These are phyloP conservation scores for Saccharomyces hybrid DNA, from an alignment of 1,139 yeast species.

Conservation along the genomic window DNA sequence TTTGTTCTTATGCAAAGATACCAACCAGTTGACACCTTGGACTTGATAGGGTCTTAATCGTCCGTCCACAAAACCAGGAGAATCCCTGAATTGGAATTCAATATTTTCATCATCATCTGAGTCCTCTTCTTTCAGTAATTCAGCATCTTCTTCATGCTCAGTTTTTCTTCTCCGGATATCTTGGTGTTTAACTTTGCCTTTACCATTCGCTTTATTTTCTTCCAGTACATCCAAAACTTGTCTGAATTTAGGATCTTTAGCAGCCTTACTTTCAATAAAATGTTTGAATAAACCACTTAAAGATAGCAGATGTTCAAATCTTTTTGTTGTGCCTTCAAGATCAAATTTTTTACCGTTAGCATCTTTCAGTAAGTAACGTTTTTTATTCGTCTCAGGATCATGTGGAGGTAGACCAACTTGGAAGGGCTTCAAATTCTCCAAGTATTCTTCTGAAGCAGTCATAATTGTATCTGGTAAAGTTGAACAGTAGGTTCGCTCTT, in stretches of 20 bases:
- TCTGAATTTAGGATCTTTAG: constrained; percentile 61
- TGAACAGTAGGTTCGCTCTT: neutral
- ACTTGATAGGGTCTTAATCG: constrained; percentile 72
- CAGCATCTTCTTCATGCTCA: constrained; percentile 90
- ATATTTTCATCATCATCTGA: constrained; percentile 37
- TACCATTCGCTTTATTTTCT: constrained; percentile 25
- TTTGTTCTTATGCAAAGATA: constrained; percentile 70
- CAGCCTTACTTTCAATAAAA: constrained; percentile 76
- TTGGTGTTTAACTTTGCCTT: constrained; percentile 26
- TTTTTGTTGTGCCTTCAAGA: constrained; percentile 61
- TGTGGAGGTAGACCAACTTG: constrained; percentile 23
- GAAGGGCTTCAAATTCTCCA: constrained; percentile 26
- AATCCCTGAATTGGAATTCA: constrained; percentile 28
- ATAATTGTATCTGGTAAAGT: constrained; percentile 3
- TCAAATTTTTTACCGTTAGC: constrained; percentile 49
- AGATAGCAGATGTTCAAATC: constrained; percentile 77
- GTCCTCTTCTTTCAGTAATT: constrained; percentile 71
- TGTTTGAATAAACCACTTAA: constrained; percentile 81
- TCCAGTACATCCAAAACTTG: constrained; percentile 51
- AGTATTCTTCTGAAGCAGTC: constrained; percentile 22
- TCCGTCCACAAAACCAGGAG: constrained; percentile 70
- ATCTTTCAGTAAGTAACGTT: constrained; percentile 42
- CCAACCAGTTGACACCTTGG: constrained; percentile 90
- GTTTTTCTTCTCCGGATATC: constrained; percentile 50
- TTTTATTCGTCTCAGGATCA: constrained; percentile 25